phyloP scores from a whole-genome alignment of 805 yeast genomes.

The Lachancea nothofagi region DNA sequence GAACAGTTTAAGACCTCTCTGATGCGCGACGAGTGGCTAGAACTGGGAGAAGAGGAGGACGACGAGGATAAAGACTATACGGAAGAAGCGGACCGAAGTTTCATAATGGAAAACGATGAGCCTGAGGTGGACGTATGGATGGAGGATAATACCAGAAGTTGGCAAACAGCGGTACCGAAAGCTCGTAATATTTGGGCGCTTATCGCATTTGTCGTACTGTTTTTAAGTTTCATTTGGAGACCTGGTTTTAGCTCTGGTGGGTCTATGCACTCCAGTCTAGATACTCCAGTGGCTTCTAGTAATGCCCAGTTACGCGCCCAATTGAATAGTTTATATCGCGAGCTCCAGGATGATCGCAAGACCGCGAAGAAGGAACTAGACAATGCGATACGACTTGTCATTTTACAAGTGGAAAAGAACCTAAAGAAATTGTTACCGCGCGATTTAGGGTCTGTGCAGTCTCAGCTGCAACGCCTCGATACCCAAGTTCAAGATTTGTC shows the following conservation, averaged over 20 bases:
- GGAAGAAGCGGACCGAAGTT: slow-evolving; percentile 23
- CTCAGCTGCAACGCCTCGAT: slow-evolving; percentile 21
- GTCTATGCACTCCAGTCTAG: background rate
- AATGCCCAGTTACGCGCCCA: slow-evolving; percentile 18
- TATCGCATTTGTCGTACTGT: background rate
- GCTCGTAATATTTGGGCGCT: background rate
- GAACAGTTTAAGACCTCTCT: slow-evolving; percentile 19
- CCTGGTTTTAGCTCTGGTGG: background rate
- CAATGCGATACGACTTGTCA: slow-evolving; percentile 25
- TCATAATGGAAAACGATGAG: slow-evolving; percentile 16
- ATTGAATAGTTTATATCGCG: slow-evolving; percentile 27
- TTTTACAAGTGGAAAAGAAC: slow-evolving; percentile 31
- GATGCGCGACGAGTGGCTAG: slow-evolving; percentile 16
- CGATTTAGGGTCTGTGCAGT: slow-evolving; percentile 22
- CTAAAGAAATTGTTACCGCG: slow-evolving; percentile 27
- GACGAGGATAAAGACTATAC: slow-evolving; percentile 20
- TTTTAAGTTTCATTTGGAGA: background rate
- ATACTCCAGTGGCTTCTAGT: background rate
- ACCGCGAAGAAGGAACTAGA: slow-evolving; percentile 25
- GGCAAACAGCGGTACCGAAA: background rate
- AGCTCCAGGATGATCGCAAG: slow-evolving; percentile 23
- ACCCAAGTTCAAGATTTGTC: slow-evolving; percentile 19
- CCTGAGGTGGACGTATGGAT: slow-evolving; percentile 12
- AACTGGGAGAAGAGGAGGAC: slow-evolving; percentile 15
- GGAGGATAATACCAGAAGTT: background rate